phyloP scores from a whole-genome alignment of 139 green algal genomes.

The Coelastrella sp. region DNA sequence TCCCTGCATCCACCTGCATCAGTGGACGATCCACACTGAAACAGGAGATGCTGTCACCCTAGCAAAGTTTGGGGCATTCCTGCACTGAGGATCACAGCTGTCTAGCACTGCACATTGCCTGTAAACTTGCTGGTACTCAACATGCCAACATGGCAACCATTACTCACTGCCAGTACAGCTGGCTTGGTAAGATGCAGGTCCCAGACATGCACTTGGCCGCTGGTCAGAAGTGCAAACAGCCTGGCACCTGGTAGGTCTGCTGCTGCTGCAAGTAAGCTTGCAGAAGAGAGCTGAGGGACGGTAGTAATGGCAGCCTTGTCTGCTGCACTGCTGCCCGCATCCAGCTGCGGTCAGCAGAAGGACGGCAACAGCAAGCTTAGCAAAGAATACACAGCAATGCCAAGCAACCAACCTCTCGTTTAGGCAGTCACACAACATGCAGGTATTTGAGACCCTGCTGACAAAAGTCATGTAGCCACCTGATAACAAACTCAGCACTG shows the following conservation, averaged over 20 bases:
- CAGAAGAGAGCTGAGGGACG: slow-evolving; percentile 32
- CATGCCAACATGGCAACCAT: neutral
- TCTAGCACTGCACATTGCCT: too few species aligned
- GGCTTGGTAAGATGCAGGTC: slow-evolving; percentile 37
- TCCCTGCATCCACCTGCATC: too few species aligned
- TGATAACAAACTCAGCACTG: too few species aligned
- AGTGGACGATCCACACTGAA: too few species aligned
- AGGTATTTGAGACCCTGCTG: too few species aligned
- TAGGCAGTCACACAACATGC: too few species aligned
- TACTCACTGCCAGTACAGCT: neutral
- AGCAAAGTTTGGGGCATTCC: too few species aligned
- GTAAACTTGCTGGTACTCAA: neutral
- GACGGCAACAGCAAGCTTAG: neutral
- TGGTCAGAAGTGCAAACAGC: slow-evolving; percentile 39
- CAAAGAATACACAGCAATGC: too few species aligned
- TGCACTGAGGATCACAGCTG: too few species aligned
- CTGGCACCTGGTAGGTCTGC: neutral
- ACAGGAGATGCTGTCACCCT: too few species aligned
- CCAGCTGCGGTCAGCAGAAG: slow-evolving; percentile 32
- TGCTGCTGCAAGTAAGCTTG: slow-evolving; percentile 19
- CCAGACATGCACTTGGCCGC: slow-evolving; percentile 44
- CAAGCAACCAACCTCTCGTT: too few species aligned
- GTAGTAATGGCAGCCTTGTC: slow-evolving; percentile 16
- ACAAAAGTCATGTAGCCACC: too few species aligned
- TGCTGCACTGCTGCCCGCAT: slow-evolving; percentile 10